Conservation (phyloP, 2,329 filamentous ascomycete genomes). For the Madurella mycetomatis region DNA sequence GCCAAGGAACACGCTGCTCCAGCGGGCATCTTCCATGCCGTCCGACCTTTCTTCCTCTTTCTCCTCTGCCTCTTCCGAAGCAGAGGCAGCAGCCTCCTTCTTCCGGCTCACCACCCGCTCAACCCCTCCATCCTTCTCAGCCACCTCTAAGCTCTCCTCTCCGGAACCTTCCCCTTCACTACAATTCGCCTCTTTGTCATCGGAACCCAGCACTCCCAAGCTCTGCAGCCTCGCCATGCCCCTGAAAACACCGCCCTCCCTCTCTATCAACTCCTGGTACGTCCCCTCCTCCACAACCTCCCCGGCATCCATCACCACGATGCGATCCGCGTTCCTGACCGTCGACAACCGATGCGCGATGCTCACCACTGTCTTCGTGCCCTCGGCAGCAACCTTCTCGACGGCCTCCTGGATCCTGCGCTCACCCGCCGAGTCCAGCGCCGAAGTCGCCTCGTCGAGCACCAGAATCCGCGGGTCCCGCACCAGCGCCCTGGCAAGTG, state of each 20-base stretch:
- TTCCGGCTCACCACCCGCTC: slow-evolving; percentile 3
- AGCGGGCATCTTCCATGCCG: slow-evolving; percentile 5
- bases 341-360: slow-evolving; percentile 76
- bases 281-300: slow-evolving; percentile 50
- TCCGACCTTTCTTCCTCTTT: background rate
- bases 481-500: slow-evolving; percentile 64
- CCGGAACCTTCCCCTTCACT: background rate
- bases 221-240: slow-evolving; percentile 26
- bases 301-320: slow-evolving; percentile 69
- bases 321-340: slow-evolving; percentile 71
- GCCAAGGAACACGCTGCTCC: slow-evolving; percentile 19
- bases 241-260: slow-evolving; percentile 19
- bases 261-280: slow-evolving; percentile 29
- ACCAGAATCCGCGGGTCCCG: slow-evolving; percentile 60
- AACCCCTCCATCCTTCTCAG: slow-evolving; percentile 2
- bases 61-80: background rate
- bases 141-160: background rate
- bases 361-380: slow-evolving; percentile 62
- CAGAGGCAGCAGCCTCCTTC: background rate
- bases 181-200: background rate
- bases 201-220: slow-evolving; percentile 5
- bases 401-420: slow-evolving; percentile 60
- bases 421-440: slow-evolving; percentile 55
- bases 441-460: slow-evolving; percentile 68
- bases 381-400: slow-evolving; percentile 49